Evolutionary conservation across 352 stramenopile genomes (phyloP).

Genomic region (Phytopythium montanum): DNA sequence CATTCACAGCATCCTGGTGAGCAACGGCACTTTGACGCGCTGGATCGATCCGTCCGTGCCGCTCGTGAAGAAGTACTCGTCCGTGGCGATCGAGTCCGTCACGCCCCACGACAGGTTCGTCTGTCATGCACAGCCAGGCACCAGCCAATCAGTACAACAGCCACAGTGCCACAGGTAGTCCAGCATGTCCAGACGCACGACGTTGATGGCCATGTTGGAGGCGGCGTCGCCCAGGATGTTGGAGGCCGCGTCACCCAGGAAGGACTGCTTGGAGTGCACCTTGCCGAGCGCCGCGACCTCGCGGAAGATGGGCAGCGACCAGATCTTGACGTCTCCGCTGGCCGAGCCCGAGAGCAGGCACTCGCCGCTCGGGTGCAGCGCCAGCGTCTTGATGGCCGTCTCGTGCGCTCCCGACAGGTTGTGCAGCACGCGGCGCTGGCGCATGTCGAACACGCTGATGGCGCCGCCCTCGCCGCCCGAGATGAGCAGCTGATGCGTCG

Average conservation of each 20-base stretch:
- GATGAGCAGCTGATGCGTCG: conserved; percentile 76
- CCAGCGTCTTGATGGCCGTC: conserved; percentile 79
- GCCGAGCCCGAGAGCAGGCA: conserved; percentile 82
- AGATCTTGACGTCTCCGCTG: conserved; percentile 86
- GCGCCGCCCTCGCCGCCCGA: conserved; percentile 74
- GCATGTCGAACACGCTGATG: conserved; percentile 85
- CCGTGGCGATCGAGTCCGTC: conserved; percentile 73
- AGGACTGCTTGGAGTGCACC: conserved; percentile 77
- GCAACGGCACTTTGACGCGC: conserved; percentile 56
- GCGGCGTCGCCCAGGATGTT: conserved; percentile 77
- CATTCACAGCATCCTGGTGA: conserved; percentile 24
- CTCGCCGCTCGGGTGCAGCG: conserved; percentile 69
- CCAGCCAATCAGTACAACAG: not conserved
- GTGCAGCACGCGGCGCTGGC: conserved; percentile 82
- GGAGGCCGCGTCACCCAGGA: conserved; percentile 68
- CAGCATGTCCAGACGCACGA: conserved; percentile 39
- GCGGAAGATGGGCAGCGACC: conserved; percentile 82
- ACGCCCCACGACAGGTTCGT: conserved; percentile 83
- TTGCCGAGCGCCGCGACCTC: conserved; percentile 72
- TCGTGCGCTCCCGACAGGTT: conserved; percentile 83
- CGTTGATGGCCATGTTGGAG: conserved; percentile 85
- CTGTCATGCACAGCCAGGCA: conserved; percentile 15
- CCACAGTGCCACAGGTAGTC: not conserved
- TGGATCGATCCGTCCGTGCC: conserved; percentile 82
- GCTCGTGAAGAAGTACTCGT: conserved; percentile 82